phyloP scores from a whole-genome alignment of 2,329 filamentous ascomycete species.

The Corinectria fuckeliana region DNA sequence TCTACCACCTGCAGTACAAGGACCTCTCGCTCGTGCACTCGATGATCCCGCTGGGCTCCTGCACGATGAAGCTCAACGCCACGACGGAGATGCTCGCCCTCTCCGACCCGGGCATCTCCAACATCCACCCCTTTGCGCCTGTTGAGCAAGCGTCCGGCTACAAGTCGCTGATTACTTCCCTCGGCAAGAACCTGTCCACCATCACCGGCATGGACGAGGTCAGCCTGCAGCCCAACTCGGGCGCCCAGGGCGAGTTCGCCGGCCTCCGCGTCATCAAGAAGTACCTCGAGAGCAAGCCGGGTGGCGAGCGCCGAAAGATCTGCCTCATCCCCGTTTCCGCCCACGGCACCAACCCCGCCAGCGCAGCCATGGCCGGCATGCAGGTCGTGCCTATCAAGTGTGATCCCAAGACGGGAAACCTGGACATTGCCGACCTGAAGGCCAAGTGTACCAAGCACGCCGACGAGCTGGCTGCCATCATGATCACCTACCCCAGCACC shows the following conservation, averaged over 20 bases:
- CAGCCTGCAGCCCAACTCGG: conserved; percentile 93
- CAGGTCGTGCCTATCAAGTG: conserved; percentile 92
- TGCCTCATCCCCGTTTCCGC: conserved; percentile 95
- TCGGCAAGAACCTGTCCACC: conserved; percentile 76
- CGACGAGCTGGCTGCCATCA: conserved; percentile 87
- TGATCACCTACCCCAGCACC: conserved; percentile 96
- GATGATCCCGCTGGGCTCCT: conserved; percentile 96
- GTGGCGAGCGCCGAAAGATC: conserved; percentile 77
- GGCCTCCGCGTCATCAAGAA: conserved; percentile 88
- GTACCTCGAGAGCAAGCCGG: conserved; percentile 67
- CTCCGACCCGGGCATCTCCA: conserved; percentile 48
- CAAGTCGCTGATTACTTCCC: conserved; percentile 69
- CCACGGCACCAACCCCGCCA: conserved; percentile 95
- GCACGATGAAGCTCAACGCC: conserved; percentile 97
- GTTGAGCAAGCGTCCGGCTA: conserved; percentile 72
- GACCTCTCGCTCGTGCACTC: conserved; percentile 93
- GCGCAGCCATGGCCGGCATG: conserved; percentile 95
- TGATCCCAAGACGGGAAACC: conserved; percentile 83
- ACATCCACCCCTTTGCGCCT: conserved; percentile 83
- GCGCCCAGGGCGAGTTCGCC: conserved; percentile 93
- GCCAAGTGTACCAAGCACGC: conserved; percentile 88
- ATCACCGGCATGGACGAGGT: conserved; percentile 91
- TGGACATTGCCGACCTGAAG: conserved; percentile 87
- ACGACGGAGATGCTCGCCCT: conserved; percentile 92
- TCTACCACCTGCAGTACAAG: conserved; percentile 90